phyloP scores from a whole-genome alignment of 2,329 filamentous ascomycete species.

The Fusarium sp. region DNA sequence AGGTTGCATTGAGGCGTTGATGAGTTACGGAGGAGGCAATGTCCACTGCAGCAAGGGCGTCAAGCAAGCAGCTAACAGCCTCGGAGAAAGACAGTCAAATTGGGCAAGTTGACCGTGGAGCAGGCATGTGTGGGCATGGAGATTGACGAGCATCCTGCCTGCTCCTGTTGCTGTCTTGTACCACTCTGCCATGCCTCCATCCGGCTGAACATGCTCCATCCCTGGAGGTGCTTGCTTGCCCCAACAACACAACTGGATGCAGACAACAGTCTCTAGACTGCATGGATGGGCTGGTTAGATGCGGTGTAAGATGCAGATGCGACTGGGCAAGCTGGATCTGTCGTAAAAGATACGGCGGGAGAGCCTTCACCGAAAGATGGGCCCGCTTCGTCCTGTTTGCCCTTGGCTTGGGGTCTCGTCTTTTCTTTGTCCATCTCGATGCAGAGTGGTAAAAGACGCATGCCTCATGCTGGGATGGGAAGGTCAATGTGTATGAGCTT shows the following conservation, averaged over 20 bases:
- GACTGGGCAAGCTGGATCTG: constrained; percentile 31
- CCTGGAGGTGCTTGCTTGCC: constrained; percentile 7
- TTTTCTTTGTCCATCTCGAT: background rate
- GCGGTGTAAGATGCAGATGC: constrained; percentile 28
- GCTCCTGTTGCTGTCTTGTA: constrained; percentile 1
- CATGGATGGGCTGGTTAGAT: constrained; percentile 3
- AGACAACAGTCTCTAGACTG: background rate
- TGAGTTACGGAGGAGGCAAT: background rate
- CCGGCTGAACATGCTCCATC: constrained; percentile 10
- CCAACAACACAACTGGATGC: constrained; percentile 8
- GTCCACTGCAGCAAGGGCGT: constrained; percentile 5
- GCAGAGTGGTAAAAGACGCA: background rate
- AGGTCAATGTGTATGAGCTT: background rate
- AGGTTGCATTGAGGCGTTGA: background rate
- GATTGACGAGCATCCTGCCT: constrained; percentile 3
- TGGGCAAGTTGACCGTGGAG: background rate
- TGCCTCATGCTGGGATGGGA: background rate
- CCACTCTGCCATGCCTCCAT: constrained; percentile 14
- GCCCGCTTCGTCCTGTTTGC: background rate
- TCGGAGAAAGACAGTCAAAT: background rate
- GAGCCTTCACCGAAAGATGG: constrained; percentile 26
- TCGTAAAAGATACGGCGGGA: constrained; percentile 20
- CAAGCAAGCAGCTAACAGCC: background rate
- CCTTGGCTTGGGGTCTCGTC: background rate
- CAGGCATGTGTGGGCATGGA: constrained; percentile 2